phyloP scores from a whole-genome alignment of 2,329 filamentous ascomycete species.

The Nothomitra cinnamomea region DNA sequence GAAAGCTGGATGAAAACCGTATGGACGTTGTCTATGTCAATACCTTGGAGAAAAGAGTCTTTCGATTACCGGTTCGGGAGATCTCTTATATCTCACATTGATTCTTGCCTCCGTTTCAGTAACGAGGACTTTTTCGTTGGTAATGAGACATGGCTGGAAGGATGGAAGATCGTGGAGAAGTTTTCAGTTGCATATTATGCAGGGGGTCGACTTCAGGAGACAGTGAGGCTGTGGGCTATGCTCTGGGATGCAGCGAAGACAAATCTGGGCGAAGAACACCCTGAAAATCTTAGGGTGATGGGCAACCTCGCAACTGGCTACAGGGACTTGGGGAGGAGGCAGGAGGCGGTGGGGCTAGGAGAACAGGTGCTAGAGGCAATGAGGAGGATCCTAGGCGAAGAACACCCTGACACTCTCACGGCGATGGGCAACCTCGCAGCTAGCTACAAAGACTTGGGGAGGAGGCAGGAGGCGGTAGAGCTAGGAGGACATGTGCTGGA shows the following conservation, averaged over 20 bases:
- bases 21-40: slow-evolving; percentile 10
- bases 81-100: slow-evolving; percentile 13
- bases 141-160: background rate
- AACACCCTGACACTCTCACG: too few relatives aligned
- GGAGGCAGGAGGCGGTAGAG: too few relatives aligned
- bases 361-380: background rate
- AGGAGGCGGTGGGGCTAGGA: background rate
- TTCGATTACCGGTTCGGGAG: slow-evolving; percentile 12
- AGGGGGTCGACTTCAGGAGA: too few relatives aligned
- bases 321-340: background rate
- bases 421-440: too few relatives aligned
- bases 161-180: background rate
- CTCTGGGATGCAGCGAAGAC: slow-evolving; percentile 10
- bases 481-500: too few relatives aligned
- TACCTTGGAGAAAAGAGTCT: slow-evolving; percentile 8
- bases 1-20: slow-evolving; percentile 9
- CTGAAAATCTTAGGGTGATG: slow-evolving; percentile 11
- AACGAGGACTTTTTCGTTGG: too few relatives aligned
- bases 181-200: too few relatives aligned
- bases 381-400: background rate
- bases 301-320: too few relatives aligned
- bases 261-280: slow-evolving; percentile 11
- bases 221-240: slow-evolving; percentile 13
- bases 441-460: too few relatives aligned
- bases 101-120: too few relatives aligned